A percentile compares a stretch with the other conserved stretches of the same genome.
Conservation (phyloP, 768 basidiomycete genomes). For the Holtermanniella nyarrowii region DNA sequence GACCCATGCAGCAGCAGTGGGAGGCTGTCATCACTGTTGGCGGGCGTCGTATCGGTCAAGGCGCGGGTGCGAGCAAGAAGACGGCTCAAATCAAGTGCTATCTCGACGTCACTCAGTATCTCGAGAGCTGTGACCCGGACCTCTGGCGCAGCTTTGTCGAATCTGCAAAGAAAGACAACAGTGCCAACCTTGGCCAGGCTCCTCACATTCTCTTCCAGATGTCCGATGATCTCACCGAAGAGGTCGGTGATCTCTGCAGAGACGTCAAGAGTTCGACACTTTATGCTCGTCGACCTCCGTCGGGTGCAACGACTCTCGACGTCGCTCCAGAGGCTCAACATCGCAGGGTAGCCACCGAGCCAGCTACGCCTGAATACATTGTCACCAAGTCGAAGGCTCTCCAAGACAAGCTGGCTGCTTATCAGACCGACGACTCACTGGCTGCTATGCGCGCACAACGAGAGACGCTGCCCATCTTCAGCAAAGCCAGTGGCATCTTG, state of each 20-base stretch:
- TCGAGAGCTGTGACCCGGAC: slow-evolving; percentile 68
- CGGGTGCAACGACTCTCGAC: not conserved
- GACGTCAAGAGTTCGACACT: slow-evolving; percentile 57
- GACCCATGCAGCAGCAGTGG: slow-evolving; percentile 9
- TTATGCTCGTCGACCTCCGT: slow-evolving; percentile 48
- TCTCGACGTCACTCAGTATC: slow-evolving; percentile 76
- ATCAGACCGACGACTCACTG: slow-evolving; percentile 53
- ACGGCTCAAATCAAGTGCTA: slow-evolving; percentile 60
- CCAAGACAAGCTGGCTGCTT: slow-evolving; percentile 48
- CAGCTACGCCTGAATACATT: slow-evolving; percentile 16
- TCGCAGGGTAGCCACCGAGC: slow-evolving; percentile 1
- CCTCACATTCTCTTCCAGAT: slow-evolving; percentile 60
- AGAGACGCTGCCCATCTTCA: slow-evolving; percentile 61
- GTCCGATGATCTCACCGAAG: slow-evolving; percentile 54
- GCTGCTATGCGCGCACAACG: slow-evolving; percentile 61
- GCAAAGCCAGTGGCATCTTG: slow-evolving; percentile 57
- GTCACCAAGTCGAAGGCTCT: slow-evolving; percentile 55
- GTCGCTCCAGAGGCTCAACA: slow-evolving; percentile 4
- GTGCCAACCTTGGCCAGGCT: slow-evolving; percentile 53
- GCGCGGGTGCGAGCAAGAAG: slow-evolving; percentile 60
- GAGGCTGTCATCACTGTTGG: slow-evolving; percentile 45
- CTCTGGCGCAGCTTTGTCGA: slow-evolving; percentile 64
- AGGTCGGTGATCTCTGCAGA: slow-evolving; percentile 58
- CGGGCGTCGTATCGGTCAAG: slow-evolving; percentile 72
- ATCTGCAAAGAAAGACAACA: slow-evolving; percentile 52